Evolutionary conservation across 345 rosid genomes (phyloP), one percentile per base, ranked within the genome.

Genomic region (Salix exigua): DNA sequence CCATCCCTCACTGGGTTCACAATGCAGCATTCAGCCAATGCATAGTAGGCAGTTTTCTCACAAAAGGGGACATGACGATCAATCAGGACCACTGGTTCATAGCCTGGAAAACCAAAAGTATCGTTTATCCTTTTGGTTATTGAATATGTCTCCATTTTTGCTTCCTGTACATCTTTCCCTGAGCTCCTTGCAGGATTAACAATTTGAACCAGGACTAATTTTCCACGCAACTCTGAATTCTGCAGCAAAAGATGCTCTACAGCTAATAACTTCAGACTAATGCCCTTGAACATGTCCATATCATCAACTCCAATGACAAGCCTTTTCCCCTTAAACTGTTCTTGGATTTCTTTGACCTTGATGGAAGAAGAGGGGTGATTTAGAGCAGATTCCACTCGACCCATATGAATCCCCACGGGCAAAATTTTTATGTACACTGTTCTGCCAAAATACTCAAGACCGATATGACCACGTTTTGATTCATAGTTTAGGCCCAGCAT

Each of bases 1-100:
- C 86, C 88, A 74, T 86, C 88, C 55, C 88, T 79, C 44, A 86
- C 88, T 23, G 88, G 86, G 77, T 83, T 86, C 19, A 83, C 85
- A 48, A 86, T 72, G 75, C 86, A 83, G 76, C 86, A 83, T 18
- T 86, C 88, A n/a, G 88, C 88, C 25, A 78, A 53, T 48, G 84
- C 78, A 71, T 81, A 86, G 78, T 86, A 86, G 66, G 88, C 88
- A 12, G 83, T 83, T 81, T 81, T 81, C 85, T 86, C 88, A 25
- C 77, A 79, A 42, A 79, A 72, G 2, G 82, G 81, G 25, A 86
- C 64, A 19, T 68, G 73, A 26, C 25, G 78, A 48, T 86, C 88
- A 11, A 86, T 86, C 75, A 86, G 71, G 53, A 86, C 81, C 40
- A 86, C 87, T 7, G 89, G 89, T 35, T 75, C 62, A 48, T 86